These are phyloP conservation scores for Gastrodia elata DNA, from an alignment of 106 monocot genomes.

Conservation along the genomic window DNA sequence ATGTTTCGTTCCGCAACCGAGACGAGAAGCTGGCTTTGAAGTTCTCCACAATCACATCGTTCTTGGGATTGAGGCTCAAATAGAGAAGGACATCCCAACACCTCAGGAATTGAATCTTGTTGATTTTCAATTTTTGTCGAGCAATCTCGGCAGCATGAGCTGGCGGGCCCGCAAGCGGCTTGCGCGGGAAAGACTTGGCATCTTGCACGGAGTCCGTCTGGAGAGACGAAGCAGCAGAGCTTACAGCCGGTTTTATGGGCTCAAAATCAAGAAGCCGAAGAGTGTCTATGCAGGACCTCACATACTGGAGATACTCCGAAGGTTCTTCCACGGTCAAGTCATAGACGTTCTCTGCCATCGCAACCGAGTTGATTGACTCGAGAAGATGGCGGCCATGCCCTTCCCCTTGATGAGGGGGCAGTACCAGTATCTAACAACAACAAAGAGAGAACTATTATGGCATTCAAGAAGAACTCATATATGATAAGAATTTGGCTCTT, in stretches of 20 bases:
- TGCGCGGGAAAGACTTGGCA: slow-evolving; percentile 34
- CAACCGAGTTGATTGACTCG: slow-evolving; percentile 58
- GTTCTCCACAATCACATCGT: slow-evolving; percentile 36
- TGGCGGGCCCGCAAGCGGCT: slow-evolving; percentile 35
- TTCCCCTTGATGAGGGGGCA: slow-evolving; percentile 68
- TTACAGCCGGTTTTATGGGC: slow-evolving; percentile 36
- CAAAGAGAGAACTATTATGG: slow-evolving; percentile 1
- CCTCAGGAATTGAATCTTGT: slow-evolving; percentile 73
- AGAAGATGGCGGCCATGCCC: slow-evolving; percentile 72
- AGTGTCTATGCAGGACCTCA: slow-evolving; percentile 72
- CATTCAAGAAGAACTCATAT: no score
- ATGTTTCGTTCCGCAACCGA: slow-evolving; percentile 45
- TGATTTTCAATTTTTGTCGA: slow-evolving; percentile 80
- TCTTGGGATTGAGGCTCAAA: slow-evolving; percentile 35
- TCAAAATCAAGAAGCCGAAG: slow-evolving; percentile 49
- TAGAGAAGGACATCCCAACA: slow-evolving; percentile 88
- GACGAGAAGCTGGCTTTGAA: slow-evolving; percentile 45
- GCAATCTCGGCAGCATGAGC: slow-evolving; percentile 23
- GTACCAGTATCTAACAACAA: slow-evolving; percentile 65
- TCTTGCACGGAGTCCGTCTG: slow-evolving; percentile 19
- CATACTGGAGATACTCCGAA: slow-evolving; percentile 82
- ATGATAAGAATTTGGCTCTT: no score
- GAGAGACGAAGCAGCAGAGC: slow-evolving; percentile 35
- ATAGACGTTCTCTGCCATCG: slow-evolving; percentile 60
- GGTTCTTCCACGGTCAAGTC: slow-evolving; percentile 94